Percentiles rank a stretch among this genome's conserved stretches.
Conservation (phyloP, 306 rosid genomes). For the Inga leiocalycina region DNA sequence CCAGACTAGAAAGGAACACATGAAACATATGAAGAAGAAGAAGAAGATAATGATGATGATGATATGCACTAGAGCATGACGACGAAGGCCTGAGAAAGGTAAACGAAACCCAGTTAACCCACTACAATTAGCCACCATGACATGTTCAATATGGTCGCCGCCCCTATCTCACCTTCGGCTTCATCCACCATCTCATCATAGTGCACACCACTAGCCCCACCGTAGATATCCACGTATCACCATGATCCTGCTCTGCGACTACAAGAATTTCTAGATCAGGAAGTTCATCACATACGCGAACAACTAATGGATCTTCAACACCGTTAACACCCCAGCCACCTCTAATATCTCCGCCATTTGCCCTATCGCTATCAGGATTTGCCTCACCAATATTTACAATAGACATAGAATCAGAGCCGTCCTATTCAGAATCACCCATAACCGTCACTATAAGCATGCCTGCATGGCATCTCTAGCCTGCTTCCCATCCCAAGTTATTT, state of each 20-base stretch:
- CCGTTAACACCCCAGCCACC: constrained; percentile 68
- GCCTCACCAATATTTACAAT: constrained; percentile 60
- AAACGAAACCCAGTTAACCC: constrained; percentile 64
- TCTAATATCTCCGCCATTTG: constrained; percentile 64
- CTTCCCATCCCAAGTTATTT: constrained; percentile 90
- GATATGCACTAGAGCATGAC: constrained; percentile 5
- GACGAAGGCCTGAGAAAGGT: constrained; percentile 27
- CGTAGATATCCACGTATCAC: constrained; percentile 72
- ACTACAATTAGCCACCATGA: constrained; percentile 81
- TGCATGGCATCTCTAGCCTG: constrained; percentile 84
- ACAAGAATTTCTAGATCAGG: constrained; percentile 78
- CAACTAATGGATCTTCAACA: constrained; percentile 90
- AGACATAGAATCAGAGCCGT: constrained; percentile 48
- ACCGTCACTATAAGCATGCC: constrained; percentile 86
- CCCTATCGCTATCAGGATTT: constrained; percentile 55
- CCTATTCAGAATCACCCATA: constrained; percentile 68
- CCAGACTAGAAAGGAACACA: not conserved
- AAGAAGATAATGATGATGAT: not conserved
- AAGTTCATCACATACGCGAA: constrained; percentile 80
- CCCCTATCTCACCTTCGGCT: constrained; percentile 74
- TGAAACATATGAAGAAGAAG: not conserved
- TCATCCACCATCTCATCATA: constrained; percentile 70
- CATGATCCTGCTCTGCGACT: constrained; percentile 88
- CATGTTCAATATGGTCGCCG: constrained; percentile 61
- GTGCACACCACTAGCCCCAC: constrained; percentile 60